Evolutionary conservation across 2,329 filamentous ascomycete genomes (phyloP).

Genomic region (Sporothrix schenckii): DNA sequence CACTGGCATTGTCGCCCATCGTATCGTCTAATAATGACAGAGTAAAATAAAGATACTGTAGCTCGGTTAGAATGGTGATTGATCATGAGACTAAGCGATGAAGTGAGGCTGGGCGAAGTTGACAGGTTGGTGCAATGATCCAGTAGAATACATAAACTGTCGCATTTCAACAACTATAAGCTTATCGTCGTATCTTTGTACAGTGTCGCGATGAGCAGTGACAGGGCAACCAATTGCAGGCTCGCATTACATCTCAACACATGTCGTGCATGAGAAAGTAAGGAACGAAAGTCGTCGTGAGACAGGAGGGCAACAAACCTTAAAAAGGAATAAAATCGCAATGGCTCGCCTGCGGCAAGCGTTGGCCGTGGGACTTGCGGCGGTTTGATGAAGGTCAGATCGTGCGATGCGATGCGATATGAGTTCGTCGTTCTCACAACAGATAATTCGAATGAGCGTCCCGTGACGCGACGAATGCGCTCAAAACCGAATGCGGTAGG

Average conservation of each 20-base stretch:
- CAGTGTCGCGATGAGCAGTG: not conserved
- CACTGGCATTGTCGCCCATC: not conserved
- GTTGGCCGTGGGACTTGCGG: not conserved
- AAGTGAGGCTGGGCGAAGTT: not conserved
- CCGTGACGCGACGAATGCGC: slow-evolving; percentile 23
- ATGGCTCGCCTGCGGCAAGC: not conserved
- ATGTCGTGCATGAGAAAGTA: slow-evolving; percentile 5
- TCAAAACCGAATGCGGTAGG: slow-evolving; percentile 20
- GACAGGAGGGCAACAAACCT: not conserved
- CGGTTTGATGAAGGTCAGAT: not conserved
- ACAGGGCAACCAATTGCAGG: not conserved
- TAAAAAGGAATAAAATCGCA: not conserved
- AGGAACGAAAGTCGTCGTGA: not conserved
- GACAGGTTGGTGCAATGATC: too few relatives aligned
- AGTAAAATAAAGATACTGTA: not conserved
- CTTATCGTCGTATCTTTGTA: not conserved
- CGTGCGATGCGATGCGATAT: not conserved
- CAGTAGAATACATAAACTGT: not conserved
- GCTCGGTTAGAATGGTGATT: not conserved
- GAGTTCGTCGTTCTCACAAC: slow-evolving; percentile 8
- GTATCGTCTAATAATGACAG: not conserved
- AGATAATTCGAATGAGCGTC: not conserved
- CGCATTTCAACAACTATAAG: not conserved
- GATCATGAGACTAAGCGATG: not conserved
- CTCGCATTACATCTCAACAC: not conserved